Evolutionary conservation across 1,139 yeast species (phyloP).

Genomic region (Yamadazyma dushanensis): DNA sequence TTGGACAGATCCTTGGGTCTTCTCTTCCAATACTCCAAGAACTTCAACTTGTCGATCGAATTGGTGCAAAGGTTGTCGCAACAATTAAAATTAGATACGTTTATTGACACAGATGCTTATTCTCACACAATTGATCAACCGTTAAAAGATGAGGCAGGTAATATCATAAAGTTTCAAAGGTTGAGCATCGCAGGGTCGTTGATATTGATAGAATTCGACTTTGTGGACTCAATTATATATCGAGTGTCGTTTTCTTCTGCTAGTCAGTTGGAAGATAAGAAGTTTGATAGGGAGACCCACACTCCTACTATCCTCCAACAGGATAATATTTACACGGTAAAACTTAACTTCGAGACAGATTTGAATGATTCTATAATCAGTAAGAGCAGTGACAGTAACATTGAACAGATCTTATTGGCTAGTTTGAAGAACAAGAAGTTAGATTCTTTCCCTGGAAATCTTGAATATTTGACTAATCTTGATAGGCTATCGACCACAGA

Average conservation of each 20-base stretch:
- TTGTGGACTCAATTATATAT: slow-evolving; percentile 26
- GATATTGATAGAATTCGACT: slow-evolving; percentile 45
- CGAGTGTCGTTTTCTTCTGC: slow-evolving; percentile 41
- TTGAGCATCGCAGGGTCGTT: slow-evolving; percentile 47
- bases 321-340: slow-evolving; percentile 11
- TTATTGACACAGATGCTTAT: slow-evolving; percentile 39
- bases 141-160: slow-evolving; percentile 15
- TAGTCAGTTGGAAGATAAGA: slow-evolving; percentile 20
- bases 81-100: slow-evolving; percentile 43
- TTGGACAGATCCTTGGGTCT: slow-evolving; percentile 30
- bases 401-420: slow-evolving; percentile 28
- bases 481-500: slow-evolving; percentile 35
- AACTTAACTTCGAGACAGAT: slow-evolving; percentile 15
- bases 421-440: slow-evolving; percentile 26
- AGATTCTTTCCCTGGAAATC: slow-evolving; percentile 35
- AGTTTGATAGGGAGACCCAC: neutral
- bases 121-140: slow-evolving; percentile 25
- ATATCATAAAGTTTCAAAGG: slow-evolving; percentile 21
- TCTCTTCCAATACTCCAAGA: slow-evolving; percentile 33
- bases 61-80: slow-evolving; percentile 43
- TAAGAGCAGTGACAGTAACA: slow-evolving; percentile 9
- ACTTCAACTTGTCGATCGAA: slow-evolving; percentile 38
- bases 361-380: slow-evolving; percentile 16
- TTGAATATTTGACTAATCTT: slow-evolving; percentile 37
- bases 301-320: slow-evolving; percentile 9